A percentile compares a stretch with the other conserved stretches of the same genome.
Evolutionary conservation across 2,329 filamentous ascomycete species (phyloP).

Genomic region (Aureobasidium namibiae): DNA sequence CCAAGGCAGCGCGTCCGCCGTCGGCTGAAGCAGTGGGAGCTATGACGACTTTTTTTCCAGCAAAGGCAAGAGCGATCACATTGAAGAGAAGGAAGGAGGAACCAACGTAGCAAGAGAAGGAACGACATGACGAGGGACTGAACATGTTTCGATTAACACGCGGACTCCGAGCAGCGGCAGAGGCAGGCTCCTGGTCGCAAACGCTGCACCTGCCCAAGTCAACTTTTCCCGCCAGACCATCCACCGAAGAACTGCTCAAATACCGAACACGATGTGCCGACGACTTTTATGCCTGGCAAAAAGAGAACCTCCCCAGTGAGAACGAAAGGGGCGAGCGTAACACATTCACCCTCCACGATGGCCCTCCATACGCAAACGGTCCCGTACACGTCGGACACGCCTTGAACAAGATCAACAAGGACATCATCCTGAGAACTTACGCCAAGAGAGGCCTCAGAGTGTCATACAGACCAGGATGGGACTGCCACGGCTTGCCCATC

Average conservation of each 20-base stretch:
- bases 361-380: constrained; percentile 94
- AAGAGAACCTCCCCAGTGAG: constrained; percentile 24
- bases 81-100: not conserved
- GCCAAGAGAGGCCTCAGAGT: constrained; percentile 69
- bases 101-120: not conserved
- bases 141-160: constrained; percentile 12
- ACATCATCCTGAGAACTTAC: constrained; percentile 78
- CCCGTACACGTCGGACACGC: constrained; percentile 87
- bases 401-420: constrained; percentile 94
- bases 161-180: constrained; percentile 10
- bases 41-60: not conserved
- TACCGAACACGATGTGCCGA: constrained; percentile 75
- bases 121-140: constrained; percentile 1
- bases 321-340: constrained; percentile 40
- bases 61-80: not conserved
- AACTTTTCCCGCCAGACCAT: constrained; percentile 39
- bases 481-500: constrained; percentile 94
- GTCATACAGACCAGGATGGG: constrained; percentile 86
- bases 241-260: constrained; percentile 34
- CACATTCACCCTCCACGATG: constrained; percentile 82
- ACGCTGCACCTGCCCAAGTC: constrained; percentile 42
- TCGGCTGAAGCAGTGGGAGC: not conserved
- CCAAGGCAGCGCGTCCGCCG: not conserved
- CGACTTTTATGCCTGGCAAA: constrained; percentile 85
- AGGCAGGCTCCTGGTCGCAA: constrained; percentile 28